These are phyloP conservation scores for Capsicum baccatum DNA, from an alignment of 257 asterid species.

Conservation along the genomic window DNA sequence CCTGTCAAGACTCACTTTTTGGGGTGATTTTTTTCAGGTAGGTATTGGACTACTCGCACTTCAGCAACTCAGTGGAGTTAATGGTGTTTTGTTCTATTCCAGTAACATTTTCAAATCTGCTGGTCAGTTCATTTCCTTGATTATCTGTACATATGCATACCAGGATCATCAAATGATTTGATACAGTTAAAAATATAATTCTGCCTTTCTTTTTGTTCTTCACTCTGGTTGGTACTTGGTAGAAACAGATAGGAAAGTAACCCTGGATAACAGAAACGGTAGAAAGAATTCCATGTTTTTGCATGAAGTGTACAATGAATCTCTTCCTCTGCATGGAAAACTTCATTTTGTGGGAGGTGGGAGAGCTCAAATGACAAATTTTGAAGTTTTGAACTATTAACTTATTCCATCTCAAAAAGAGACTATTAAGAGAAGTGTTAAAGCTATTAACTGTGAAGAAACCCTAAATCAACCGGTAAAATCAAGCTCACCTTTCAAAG, in stretches of 20 bases:
- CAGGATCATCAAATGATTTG: slow-evolving; percentile 17
- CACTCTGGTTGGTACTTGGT: slow-evolving; percentile 20
- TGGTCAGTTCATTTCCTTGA: slow-evolving; percentile 47
- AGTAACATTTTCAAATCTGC: slow-evolving; percentile 83
- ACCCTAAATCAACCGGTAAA: too few relatives aligned
- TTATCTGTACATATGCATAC: slow-evolving; percentile 1
- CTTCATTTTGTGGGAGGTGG: too few relatives aligned
- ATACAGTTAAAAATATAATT: neutral
- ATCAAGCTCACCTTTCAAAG: too few relatives aligned
- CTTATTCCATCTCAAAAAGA: neutral
- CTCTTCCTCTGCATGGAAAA: too few relatives aligned
- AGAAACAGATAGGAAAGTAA: neutral
- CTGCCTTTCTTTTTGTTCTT: neutral
- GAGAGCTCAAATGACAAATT: neutral
- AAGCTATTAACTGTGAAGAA: neutral
- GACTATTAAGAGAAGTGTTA: neutral
- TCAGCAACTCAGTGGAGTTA: slow-evolving; percentile 87
- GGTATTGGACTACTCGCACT: slow-evolving; percentile 86
- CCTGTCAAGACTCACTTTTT: slow-evolving; percentile 10
- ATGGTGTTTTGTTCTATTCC: slow-evolving; percentile 85
- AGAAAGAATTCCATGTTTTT: neutral
- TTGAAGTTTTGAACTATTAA: neutral
- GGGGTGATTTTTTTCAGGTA: slow-evolving; percentile 46
- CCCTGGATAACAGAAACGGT: neutral
- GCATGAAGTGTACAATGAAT: neutral